Percentiles rank a stretch among this genome's conserved stretches.
phyloP scores from a whole-genome alignment of 164 flowering plant species.

The Vitis rotundifolia region DNA sequence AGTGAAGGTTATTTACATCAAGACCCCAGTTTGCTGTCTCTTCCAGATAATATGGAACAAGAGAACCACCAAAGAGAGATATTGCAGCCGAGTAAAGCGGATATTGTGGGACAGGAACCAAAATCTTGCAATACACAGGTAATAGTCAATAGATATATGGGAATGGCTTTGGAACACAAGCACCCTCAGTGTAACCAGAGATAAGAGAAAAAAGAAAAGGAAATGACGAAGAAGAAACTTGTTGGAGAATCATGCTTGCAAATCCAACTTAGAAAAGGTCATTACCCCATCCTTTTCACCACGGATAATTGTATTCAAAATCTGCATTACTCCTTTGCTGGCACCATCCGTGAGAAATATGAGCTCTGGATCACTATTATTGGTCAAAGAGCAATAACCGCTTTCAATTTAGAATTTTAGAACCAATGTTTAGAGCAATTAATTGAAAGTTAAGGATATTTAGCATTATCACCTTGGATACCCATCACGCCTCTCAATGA shows the following conservation, averaged over 20 bases:
- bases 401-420: slow-evolving; percentile 19
- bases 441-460: background rate
- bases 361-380: slow-evolving; percentile 90
- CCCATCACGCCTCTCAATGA: slow-evolving; percentile 94
- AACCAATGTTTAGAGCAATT: background rate
- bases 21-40: slow-evolving; percentile 99
- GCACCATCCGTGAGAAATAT: slow-evolving; percentile 98
- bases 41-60: slow-evolving; percentile 93
- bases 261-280: slow-evolving; percentile 5
- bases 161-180: background rate
- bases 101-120: slow-evolving; percentile 98
- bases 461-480: slow-evolving; percentile 77
- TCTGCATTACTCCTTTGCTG: slow-evolving; percentile 98
- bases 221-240: background rate
- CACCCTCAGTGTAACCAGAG: background rate
- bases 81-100: slow-evolving; percentile 99
- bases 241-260: background rate
- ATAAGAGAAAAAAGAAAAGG: slow-evolving; percentile 4
- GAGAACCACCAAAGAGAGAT: slow-evolving; percentile 81
- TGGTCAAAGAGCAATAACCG: slow-evolving; percentile 4
- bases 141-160: background rate
- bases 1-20: slow-evolving; percentile 70
- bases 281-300: slow-evolving; percentile 85
- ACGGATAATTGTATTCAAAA: slow-evolving; percentile 72
- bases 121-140: slow-evolving; percentile 48